phyloP scores from a whole-genome alignment of 2,329 filamentous ascomycete genomes.

The Claviceps pusilla region DNA sequence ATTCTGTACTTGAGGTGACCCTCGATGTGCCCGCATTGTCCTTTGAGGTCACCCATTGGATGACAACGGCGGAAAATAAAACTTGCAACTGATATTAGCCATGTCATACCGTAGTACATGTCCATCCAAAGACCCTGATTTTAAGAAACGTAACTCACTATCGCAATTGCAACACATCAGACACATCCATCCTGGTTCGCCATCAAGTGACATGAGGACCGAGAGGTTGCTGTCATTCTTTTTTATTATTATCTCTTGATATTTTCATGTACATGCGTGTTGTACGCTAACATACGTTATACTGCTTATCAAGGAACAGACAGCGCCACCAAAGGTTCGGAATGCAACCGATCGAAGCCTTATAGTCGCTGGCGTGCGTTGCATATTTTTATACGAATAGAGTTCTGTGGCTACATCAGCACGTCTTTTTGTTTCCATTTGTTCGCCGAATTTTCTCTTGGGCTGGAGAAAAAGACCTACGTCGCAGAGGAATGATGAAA shows the following conservation, averaged over 20 bases:
- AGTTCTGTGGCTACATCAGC: constrained; percentile 24
- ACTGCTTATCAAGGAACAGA: constrained; percentile 41
- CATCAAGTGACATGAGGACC: constrained; percentile 41
- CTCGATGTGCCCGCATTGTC: constrained; percentile 25
- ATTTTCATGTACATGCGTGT: not conserved
- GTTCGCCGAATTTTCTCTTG: too few relatives aligned
- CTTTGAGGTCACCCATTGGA: constrained; percentile 43
- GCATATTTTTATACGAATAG: constrained; percentile 36
- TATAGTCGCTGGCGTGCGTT: constrained; percentile 24
- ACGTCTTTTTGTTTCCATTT: not conserved
- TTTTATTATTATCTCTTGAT: not conserved
- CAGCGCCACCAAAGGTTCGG: constrained; percentile 44
- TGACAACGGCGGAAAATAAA: constrained; percentile 43
- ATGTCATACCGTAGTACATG: not conserved
- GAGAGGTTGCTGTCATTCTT: constrained; percentile 35
- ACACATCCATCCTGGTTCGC: constrained; percentile 51
- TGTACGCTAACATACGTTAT: constrained; percentile 30
- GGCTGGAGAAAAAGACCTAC: constrained; percentile 21
- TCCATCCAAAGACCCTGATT: not conserved
- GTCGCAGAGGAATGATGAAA: constrained; percentile 45
- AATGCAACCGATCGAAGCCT: constrained; percentile 37
- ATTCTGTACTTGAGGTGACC: constrained; percentile 7
- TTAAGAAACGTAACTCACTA: constrained; percentile 24
- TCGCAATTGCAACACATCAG: constrained; percentile 51
- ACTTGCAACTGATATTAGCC: constrained; percentile 21